Conservation (phyloP, 768 basidiomycete species). For the Boletus edulis region DNA sequence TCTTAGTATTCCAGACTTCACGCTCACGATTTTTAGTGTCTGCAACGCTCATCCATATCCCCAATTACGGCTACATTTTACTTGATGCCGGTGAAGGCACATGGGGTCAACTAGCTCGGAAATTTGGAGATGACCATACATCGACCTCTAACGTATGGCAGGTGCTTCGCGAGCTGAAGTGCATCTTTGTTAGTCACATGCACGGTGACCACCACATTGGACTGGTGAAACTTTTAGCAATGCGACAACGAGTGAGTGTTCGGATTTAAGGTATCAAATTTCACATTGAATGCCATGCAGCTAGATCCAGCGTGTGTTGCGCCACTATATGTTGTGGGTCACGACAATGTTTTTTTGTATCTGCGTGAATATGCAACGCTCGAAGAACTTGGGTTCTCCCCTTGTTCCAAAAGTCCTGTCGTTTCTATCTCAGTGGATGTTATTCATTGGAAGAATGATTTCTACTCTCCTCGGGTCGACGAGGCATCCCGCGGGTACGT, state of each 20-base stretch:
- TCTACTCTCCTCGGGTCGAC: conserved; percentile 29
- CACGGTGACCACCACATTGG: conserved; percentile 95
- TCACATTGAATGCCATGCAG: conserved; percentile 35
- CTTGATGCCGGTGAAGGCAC: conserved; percentile 93
- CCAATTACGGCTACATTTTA: conserved; percentile 68
- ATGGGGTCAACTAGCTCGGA: conserved; percentile 81
- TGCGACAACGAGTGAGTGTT: conserved; percentile 58
- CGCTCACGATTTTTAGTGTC: conserved; percentile 48
- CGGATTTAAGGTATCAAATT: neutral
- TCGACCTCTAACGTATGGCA: conserved; percentile 46
- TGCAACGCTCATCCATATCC: conserved; percentile 73
- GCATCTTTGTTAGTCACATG: conserved; percentile 85
- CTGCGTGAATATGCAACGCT: conserved; percentile 71
- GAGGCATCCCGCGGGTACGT: conserved; percentile 6
- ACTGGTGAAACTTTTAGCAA: conserved; percentile 65
- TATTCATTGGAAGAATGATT: conserved; percentile 44
- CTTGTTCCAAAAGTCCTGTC: conserved; percentile 47
- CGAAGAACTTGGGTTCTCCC: conserved; percentile 65
- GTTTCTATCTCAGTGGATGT: conserved; percentile 55
- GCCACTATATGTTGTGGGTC: conserved; percentile 71
- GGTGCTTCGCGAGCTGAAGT: conserved; percentile 65
- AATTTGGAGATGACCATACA: conserved; percentile 56
- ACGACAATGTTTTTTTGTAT: conserved; percentile 56
- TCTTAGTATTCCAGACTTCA: neutral
- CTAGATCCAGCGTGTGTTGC: conserved; percentile 57